phyloP scores from a whole-genome alignment of 495 filamentous ascomycete species.

The Immersiella caudata region DNA sequence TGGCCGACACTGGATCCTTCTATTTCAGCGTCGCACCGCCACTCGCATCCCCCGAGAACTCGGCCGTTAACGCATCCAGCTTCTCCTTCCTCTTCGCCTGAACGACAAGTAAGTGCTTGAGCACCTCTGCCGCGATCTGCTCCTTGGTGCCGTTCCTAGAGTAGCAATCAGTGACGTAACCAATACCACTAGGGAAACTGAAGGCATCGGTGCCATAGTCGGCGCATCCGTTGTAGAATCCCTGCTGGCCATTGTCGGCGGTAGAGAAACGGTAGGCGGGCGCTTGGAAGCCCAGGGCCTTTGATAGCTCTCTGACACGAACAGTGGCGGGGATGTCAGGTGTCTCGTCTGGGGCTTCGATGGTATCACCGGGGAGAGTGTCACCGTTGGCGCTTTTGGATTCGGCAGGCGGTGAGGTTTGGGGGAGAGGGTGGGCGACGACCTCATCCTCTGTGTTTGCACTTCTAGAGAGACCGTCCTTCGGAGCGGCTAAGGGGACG shows the following conservation, averaged over 20 bases:
- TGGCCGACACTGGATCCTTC: too few species aligned
- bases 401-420: too few species aligned
- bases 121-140: slow-evolving; percentile 37
- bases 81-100: neutral
- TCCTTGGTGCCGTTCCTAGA: slow-evolving; percentile 34
- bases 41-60: neutral
- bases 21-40: too few species aligned
- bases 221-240: slow-evolving; percentile 26
- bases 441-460: too few species aligned
- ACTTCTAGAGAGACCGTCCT: too few species aligned
- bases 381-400: neutral
- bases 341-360: too few species aligned
- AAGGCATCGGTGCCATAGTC: slow-evolving; percentile 28
- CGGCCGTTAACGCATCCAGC: neutral
- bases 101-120: slow-evolving; percentile 18
- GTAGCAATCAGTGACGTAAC: slow-evolving; percentile 30
- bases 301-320: slow-evolving; percentile 29
- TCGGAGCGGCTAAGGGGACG: too few species aligned
- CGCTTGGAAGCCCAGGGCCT: slow-evolving; percentile 18
- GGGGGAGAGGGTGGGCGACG: too few species aligned
- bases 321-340: slow-evolving; percentile 17
- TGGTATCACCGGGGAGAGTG: neutral
- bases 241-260: neutral
- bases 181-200: slow-evolving; percentile 29
- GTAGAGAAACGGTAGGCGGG: slow-evolving; percentile 26